These are phyloP conservation scores for Fonsecaea pedrosoi DNA, from an alignment of 2,329 filamentous ascomycete genomes.

Conservation along the genomic window DNA sequence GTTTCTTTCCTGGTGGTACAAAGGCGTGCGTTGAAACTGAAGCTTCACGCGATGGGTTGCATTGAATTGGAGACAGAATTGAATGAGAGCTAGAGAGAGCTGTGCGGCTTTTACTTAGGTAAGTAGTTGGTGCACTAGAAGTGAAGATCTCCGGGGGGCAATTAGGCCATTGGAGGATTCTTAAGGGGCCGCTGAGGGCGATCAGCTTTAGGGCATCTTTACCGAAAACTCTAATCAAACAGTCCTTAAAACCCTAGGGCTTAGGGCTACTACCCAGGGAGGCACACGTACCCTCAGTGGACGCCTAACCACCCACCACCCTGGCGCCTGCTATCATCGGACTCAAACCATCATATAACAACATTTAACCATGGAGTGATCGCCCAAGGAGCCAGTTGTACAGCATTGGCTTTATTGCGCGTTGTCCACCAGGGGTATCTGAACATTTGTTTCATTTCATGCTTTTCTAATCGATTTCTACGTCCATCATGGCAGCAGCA, in stretches of 20 bases:
- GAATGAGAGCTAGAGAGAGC: neutral
- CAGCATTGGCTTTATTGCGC: neutral
- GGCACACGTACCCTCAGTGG: neutral
- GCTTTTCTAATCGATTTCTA: neutral
- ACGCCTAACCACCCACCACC: neutral
- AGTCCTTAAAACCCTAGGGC: neutral
- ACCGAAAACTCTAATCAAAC: slow-evolving; percentile 8
- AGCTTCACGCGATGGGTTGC: neutral
- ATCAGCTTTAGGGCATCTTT: neutral
- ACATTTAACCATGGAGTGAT: neutral
- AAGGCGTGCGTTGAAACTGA: neutral
- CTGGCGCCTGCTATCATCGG: neutral
- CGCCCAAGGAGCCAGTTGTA: neutral
- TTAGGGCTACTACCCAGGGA: neutral
- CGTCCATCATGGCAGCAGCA: slow-evolving; percentile 23
- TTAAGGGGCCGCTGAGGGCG: neutral
- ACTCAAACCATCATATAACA: neutral
- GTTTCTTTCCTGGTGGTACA: neutral
- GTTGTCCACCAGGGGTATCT: neutral
- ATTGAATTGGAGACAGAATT: neutral
- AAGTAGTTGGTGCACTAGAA: neutral
- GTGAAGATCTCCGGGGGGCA: neutral
- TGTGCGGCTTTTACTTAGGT: neutral
- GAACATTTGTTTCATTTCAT: neutral
- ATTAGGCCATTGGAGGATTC: neutral